Evolutionary conservation across 2,329 filamentous ascomycete species (phyloP), one percentile per base, ranked within the genome.

Genomic region (Exophiala dermatitidis): DNA sequence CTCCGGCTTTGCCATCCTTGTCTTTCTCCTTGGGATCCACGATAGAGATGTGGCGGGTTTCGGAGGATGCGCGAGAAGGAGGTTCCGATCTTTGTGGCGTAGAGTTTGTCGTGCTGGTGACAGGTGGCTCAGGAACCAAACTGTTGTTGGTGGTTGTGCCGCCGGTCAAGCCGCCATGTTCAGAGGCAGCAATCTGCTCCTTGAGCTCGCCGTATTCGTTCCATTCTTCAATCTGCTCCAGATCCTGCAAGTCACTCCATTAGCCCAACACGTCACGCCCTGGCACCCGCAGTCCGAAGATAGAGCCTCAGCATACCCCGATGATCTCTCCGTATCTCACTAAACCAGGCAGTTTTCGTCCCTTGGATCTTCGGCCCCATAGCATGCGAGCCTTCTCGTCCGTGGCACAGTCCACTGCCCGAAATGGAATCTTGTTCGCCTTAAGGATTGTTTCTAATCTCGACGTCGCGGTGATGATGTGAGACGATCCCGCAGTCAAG

Each of bases 201-300:
- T 90, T 89, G 57, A 98, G 80, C 72, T 97, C 91, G 71, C 90
- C 90, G 71, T 94, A 96, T 70, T 98, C 93, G 74, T 98, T 98
- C 93, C 91, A 97, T 68, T 98, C 93, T 72, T 98, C 93, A 59
- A 97, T 83, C 71, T 97, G 85, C 60, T 91, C 86, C 46, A 96
- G 79, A 68, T 96, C 93, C 90, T 96, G 60, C 38, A 28, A 52
- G 59, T 26, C 3, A 12, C 19, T 19, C 19, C 10, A 34, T 60
- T 50, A 61, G 54, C 53, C 19, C 5, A 47, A 36, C 8, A 8
- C 41, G 33, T 19, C 31, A 19, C 19, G 19, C 19, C 19, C 19
- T 19, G 19, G 19, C 19, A 19, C 19, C 19, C 19, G 19, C 19
- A 19, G 19, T 19, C 19, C 19, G 1, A 2, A 19, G 19, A 19